These are phyloP conservation scores for Vanilla planifolia DNA, from an alignment of 106 monocot species.

Conservation along the genomic window DNA sequence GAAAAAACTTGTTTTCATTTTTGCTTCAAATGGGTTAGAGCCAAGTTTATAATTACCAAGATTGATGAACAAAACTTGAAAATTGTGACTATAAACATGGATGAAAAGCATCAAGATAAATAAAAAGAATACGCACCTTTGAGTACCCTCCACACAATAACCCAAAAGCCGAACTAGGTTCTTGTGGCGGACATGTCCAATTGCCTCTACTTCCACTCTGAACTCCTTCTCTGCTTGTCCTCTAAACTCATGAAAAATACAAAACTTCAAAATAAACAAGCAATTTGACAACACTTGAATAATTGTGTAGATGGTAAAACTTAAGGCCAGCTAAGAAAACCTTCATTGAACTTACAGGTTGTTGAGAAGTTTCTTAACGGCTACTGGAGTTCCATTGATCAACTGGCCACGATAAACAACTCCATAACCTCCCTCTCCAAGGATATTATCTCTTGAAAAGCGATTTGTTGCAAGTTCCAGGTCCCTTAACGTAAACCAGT, in stretches of 20 bases:
- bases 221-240: constrained; percentile 55
- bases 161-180: constrained; percentile 49
- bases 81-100: too few species aligned
- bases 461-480: constrained; percentile 46
- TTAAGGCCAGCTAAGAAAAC: neutral
- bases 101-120: neutral
- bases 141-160: constrained; percentile 53
- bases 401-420: constrained; percentile 40
- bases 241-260: constrained; percentile 12
- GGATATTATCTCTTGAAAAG: constrained; percentile 42
- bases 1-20: too few species aligned
- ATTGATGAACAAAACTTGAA: neutral
- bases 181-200: constrained; percentile 56
- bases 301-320: too few species aligned
- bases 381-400: constrained; percentile 41
- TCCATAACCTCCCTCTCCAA: constrained; percentile 55
- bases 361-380: constrained; percentile 51
- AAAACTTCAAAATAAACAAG: neutral
- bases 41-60: neutral
- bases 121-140: constrained; percentile 21
- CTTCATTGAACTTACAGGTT: constrained; percentile 29
- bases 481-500: constrained; percentile 50
- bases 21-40: neutral
- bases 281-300: neutral
- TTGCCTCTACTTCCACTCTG: constrained; percentile 54